Percentiles rank a stretch among this genome's conserved stretches.
These are phyloP conservation scores for Turnera subulata DNA, from an alignment of 345 rosid species.

Conservation along the genomic window DNA sequence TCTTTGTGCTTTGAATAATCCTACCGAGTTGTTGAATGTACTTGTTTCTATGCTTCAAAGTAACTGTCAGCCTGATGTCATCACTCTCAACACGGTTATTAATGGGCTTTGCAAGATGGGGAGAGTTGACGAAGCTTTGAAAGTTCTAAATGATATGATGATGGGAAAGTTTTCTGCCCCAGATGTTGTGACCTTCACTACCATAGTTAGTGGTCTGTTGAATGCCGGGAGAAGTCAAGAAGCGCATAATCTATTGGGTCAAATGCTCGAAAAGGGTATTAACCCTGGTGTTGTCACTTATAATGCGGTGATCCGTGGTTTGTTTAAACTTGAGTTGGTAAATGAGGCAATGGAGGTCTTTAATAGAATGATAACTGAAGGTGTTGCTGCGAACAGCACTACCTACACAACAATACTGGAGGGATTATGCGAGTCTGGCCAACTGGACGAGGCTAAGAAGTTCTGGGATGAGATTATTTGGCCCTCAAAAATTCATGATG, in stretches of 20 bases:
- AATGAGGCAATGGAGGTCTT: slow-evolving; percentile 53
- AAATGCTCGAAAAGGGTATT: slow-evolving; percentile 45
- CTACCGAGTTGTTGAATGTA: slow-evolving; percentile 60
- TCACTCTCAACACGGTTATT: slow-evolving; percentile 70
- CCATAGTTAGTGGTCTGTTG: slow-evolving; percentile 57
- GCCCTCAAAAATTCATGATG: slow-evolving; percentile 74
- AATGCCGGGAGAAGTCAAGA: slow-evolving; percentile 52
- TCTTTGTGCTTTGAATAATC: slow-evolving; percentile 51
- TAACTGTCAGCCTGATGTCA: slow-evolving; percentile 63
- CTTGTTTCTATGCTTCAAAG: slow-evolving; percentile 76
- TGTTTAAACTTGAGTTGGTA: slow-evolving; percentile 44
- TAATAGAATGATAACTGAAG: slow-evolving; percentile 42
- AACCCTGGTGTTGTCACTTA: slow-evolving; percentile 62
- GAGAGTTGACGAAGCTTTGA: slow-evolving; percentile 63
- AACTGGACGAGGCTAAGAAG: slow-evolving; percentile 56
- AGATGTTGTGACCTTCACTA: slow-evolving; percentile 68
- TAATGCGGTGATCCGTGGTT: slow-evolving; percentile 62
- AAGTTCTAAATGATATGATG: slow-evolving; percentile 68
- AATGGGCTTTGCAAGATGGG: slow-evolving; percentile 81
- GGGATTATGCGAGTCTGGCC: slow-evolving; percentile 47
- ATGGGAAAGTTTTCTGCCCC: slow-evolving; percentile 70
- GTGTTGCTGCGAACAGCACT: slow-evolving; percentile 42
- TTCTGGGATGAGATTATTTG: slow-evolving; percentile 79
- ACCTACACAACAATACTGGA: slow-evolving; percentile 56
- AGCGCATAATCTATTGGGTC: slow-evolving; percentile 47